A percentile compares a stretch with the other conserved stretches of the same genome.
Evolutionary conservation across 2,329 filamentous ascomycete species (phyloP).

Genomic region (Cladosporium sp.): DNA sequence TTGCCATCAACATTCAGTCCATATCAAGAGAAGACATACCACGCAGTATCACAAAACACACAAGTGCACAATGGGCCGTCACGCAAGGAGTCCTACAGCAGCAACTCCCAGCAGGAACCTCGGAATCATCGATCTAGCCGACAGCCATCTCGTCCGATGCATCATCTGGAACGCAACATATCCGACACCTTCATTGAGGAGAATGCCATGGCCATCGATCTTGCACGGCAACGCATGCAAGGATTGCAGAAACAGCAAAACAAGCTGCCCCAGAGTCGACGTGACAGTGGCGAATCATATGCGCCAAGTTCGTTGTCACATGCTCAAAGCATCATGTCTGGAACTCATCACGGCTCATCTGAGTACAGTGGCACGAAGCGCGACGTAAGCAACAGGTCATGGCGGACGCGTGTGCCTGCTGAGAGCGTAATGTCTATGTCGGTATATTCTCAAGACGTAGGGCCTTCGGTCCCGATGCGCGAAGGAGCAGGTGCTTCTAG

Average conservation of each 20-base stretch:
- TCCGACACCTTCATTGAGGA: constrained; percentile 22
- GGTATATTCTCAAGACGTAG: constrained; percentile 18
- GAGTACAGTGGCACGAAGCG: constrained; percentile 2
- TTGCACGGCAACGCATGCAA: constrained; percentile 23
- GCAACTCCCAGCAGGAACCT: neutral
- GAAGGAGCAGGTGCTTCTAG: constrained; percentile 10
- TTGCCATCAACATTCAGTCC: constrained; percentile 24
- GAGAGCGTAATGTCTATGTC: constrained; percentile 28
- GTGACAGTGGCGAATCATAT: neutral
- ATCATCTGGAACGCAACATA: constrained; percentile 13
- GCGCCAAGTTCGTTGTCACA: constrained; percentile 6
- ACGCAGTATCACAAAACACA: neutral
- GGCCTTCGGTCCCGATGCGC: neutral
- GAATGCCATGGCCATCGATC: constrained; percentile 22
- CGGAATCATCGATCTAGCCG: neutral
- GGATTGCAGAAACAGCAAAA: constrained; percentile 10
- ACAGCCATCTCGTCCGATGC: constrained; percentile 5
- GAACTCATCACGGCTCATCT: neutral
- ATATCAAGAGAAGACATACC: constrained; percentile 4
- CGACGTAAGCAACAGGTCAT: constrained; percentile 20
- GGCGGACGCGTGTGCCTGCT: constrained; percentile 18
- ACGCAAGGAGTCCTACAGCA: neutral
- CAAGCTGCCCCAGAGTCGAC: neutral
- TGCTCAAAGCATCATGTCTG: constrained; percentile 12
- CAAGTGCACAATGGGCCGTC: neutral